Conservation (phyloP, 2,329 filamentous ascomycete species). For the Colletotrichum caudatum region DNA sequence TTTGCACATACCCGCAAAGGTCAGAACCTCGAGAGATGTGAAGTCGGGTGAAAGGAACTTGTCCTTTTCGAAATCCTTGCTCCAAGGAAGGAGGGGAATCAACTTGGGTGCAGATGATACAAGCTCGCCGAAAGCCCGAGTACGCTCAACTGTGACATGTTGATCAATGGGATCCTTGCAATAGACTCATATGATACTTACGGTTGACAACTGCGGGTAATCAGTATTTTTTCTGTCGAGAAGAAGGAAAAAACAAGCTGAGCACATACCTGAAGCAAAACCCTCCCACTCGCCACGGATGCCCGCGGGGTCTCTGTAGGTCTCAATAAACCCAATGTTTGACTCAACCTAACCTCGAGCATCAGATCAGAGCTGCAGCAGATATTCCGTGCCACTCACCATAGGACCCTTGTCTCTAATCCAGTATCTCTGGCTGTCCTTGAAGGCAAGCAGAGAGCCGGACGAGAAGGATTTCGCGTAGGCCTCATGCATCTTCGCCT, state of each 20-base stretch:
- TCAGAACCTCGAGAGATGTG: slow-evolving; percentile 91
- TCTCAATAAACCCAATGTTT: slow-evolving; percentile 88
- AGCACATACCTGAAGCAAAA: slow-evolving; percentile 70
- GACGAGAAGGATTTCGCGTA: slow-evolving; percentile 81
- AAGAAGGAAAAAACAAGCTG: not conserved
- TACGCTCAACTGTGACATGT: slow-evolving; percentile 74
- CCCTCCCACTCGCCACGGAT: slow-evolving; percentile 88
- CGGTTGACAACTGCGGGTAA: slow-evolving; percentile 73
- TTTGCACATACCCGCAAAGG: slow-evolving; percentile 64
- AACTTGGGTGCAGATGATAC: slow-evolving; percentile 84
- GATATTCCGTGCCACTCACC: slow-evolving; percentile 76
- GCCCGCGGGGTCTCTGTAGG: slow-evolving; percentile 85
- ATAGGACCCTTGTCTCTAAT: slow-evolving; percentile 85
- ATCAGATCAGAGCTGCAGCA: slow-evolving; percentile 49
- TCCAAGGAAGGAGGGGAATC: slow-evolving; percentile 92
- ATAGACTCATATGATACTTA: slow-evolving; percentile 42
- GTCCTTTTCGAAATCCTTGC: slow-evolving; percentile 91
- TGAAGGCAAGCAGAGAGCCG: slow-evolving; percentile 82
- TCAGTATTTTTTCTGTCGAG: slow-evolving; percentile 42
- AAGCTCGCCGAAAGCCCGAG: slow-evolving; percentile 85
- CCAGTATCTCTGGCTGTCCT: slow-evolving; percentile 84
- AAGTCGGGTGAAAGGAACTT: slow-evolving; percentile 96
- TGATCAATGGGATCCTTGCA: slow-evolving; percentile 12
- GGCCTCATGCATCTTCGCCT: slow-evolving; percentile 78
- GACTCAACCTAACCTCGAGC: slow-evolving; percentile 58